Evolutionary conservation across 495 filamentous ascomycete genomes (phyloP), one percentile per base, ranked within the genome.

Genomic region (Hyphodiscus hymeniophilus): DNA sequence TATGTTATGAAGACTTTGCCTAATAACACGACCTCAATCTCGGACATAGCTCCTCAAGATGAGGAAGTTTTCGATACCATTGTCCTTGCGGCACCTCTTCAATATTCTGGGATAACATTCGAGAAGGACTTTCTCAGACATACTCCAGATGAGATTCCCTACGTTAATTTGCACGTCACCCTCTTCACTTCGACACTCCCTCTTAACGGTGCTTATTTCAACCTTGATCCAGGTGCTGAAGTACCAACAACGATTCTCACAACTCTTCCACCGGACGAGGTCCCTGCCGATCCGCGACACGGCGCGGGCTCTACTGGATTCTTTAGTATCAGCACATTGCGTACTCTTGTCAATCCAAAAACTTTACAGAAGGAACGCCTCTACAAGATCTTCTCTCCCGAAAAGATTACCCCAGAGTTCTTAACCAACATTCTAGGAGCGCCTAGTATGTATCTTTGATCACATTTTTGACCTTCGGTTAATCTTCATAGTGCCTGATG

Each of bases 341-440:
- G 76, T 8, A 74, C 69, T n/a, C 70, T 83, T 7, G 59, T 65
- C 24, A 85, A 82, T 45, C 75, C 81, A 0, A 58, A 63, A 23
- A 69, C 73, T 0, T 48, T 68, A 5, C 52, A 66, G 39, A 56
- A 65, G 15, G 91, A 98, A 60, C 89, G 86, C 56, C 74, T 95
- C 23, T 98, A 97, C 71, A 98, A 98, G 64, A 85, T 97, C 48
- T 98, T 97, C 73, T 94, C 89, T 0, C 86, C 89, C 0, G 65
- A 77, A 31, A 71, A 69, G 4, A 70, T 88, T 10, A 80, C 79
- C 0, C 62, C 77, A 0, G 61, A 72, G 2, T 90, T 89, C 57
- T 58, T 95, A 28, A 68, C 73, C 10, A 55, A 24, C 0, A 46
- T 61, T 23, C 28, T 61, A 13, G 47, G 38, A 12, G 39, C 36